phyloP scores from a whole-genome alignment of 768 basidiomycete species.

The Sarcodon aspratus region DNA sequence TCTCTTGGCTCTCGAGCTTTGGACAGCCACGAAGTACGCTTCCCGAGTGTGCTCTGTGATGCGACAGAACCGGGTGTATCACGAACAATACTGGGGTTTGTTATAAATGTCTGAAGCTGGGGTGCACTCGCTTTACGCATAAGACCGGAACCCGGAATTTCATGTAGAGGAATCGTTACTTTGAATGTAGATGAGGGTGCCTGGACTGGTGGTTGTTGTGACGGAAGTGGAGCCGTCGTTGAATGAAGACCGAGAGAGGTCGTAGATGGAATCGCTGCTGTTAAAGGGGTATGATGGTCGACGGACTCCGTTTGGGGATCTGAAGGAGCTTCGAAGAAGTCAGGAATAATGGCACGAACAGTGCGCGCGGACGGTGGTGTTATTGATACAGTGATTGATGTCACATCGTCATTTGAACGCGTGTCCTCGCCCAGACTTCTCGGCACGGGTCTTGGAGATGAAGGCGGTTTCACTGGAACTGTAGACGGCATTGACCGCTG shows the following conservation, averaged over 20 bases:
- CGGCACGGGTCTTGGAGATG: too few species aligned
- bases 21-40: slow-evolving; percentile 73
- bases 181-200: not conserved
- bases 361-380: too few species aligned
- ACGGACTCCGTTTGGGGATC: slow-evolving; percentile 1
- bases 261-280: not conserved
- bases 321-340: not conserved
- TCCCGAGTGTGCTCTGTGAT: slow-evolving; percentile 20
- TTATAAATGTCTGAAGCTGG: not conserved
- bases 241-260: not conserved
- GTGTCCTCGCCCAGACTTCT: too few species aligned
- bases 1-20: slow-evolving; percentile 69
- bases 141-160: not conserved
- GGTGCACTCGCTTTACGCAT: not conserved
- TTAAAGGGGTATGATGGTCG: not conserved
- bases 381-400: too few species aligned
- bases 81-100: not conserved
- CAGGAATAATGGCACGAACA: not conserved
- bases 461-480: too few species aligned
- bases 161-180: not conserved
- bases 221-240: not conserved
- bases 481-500: too few species aligned
- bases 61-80: not conserved
- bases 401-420: too few species aligned
- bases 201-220: too few species aligned